A percentile compares a stretch with the other conserved stretches of the same genome.
phyloP scores from a whole-genome alignment of 305 asterid genomes.

The Lippia alba region DNA sequence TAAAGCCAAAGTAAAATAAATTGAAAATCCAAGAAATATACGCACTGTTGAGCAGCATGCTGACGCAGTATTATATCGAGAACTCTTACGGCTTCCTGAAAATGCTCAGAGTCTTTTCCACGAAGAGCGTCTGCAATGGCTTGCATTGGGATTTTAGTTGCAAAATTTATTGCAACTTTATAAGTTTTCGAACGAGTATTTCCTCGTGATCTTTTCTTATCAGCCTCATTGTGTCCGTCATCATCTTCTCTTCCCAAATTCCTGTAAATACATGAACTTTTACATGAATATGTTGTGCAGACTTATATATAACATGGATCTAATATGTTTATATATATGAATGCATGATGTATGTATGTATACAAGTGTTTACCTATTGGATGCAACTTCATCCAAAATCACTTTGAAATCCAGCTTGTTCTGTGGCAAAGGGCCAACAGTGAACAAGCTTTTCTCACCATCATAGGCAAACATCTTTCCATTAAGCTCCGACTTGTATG shows the following conservation, averaged over 20 bases:
- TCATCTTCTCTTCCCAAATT: slow-evolving; percentile 35
- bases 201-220: slow-evolving; percentile 51
- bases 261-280: slow-evolving; percentile 35
- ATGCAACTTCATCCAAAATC: slow-evolving; percentile 53
- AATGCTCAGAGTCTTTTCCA: slow-evolving; percentile 68
- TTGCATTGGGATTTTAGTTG: slow-evolving; percentile 64
- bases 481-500: slow-evolving; percentile 54
- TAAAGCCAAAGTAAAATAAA: not conserved
- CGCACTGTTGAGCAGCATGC: slow-evolving; percentile 71
- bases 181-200: slow-evolving; percentile 55
- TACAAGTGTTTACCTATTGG: slow-evolving; percentile 43
- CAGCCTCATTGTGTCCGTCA: slow-evolving; percentile 48
- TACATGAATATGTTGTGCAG: not conserved
- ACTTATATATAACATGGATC: not conserved
- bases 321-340: not conserved
- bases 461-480: slow-evolving; percentile 70
- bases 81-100: slow-evolving; percentile 74
- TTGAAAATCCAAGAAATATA: not conserved
- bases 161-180: slow-evolving; percentile 65
- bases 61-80: slow-evolving; percentile 67
- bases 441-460: slow-evolving; percentile 74
- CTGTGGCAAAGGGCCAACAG: slow-evolving; percentile 67
- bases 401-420: slow-evolving; percentile 63
- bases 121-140: slow-evolving; percentile 58
- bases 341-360: too few relatives aligned